Evolutionary conservation across 2,329 filamentous ascomycete genomes (phyloP), one percentile per base, ranked within the genome.

Genomic region (Calonectria pauciramosa): DNA sequence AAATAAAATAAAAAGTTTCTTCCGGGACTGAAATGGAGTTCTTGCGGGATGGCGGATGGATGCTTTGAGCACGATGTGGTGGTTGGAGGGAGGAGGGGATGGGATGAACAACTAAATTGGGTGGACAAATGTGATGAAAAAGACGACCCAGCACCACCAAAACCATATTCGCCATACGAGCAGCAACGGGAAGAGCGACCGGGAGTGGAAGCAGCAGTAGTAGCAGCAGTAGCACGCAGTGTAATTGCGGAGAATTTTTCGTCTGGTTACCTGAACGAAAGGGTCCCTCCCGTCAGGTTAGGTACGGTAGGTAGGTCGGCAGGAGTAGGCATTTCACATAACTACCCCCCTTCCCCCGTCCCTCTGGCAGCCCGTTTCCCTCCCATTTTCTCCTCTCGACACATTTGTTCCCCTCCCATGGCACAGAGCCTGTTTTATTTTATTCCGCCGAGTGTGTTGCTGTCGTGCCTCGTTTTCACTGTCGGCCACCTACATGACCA

Each of bases 281-380:
- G 69, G 69, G 72, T 65, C 68, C 68, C 67, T 70, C 68, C 67
- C 63, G 79, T 77, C 76, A 75, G 75, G 78, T 67, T 78, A 77
- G 75, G 77, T 74, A 79, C 76, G 73, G 72, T 59, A 75, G 67
- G 74, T 74, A 74, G 70, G 71, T 36, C 56, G 56, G 56, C 56
- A 63, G 56, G 56, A 63, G 56, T 72, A 78, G 76, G 80, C 82
- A 80, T 81, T 81, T 83, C 83, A 83, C 83, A 84, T 84, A 85
- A 82, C 82, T 84, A 81, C 80, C 82, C 82, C 82, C 82, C 81
- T 80, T 81, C 79, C 82, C 83, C 83, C 82, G 79, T 82, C 79
- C 77, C 79, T 82, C 75, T 81, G 77, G 72, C 77, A 77, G 75
- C 79, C 80, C 77, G 73, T 77, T 82, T 81, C 76, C 79, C 73